These are phyloP conservation scores for Tolypocladium paradoxum DNA, from an alignment of 2,329 filamentous ascomycete genomes.

Conservation along the genomic window DNA sequence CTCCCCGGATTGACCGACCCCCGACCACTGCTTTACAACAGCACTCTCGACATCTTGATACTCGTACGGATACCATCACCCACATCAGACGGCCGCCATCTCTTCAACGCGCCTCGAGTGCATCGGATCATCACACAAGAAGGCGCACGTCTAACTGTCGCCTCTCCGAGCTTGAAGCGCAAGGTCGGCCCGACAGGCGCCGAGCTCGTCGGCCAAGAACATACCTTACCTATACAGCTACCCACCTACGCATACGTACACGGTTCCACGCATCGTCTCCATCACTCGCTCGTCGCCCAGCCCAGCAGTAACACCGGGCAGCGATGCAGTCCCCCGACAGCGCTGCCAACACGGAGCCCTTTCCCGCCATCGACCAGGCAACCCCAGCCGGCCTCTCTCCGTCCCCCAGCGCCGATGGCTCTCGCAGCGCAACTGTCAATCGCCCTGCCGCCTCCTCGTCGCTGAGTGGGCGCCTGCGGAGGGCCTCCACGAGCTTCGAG, in stretches of 20 bases:
- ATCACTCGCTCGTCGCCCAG: not conserved
- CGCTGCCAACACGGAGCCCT: slow-evolving; percentile 12
- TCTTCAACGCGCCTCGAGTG: not conserved
- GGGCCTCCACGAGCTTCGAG: slow-evolving; percentile 27
- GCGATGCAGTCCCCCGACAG: slow-evolving; percentile 8
- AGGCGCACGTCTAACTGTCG: not conserved
- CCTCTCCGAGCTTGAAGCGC: not conserved
- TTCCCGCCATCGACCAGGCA: slow-evolving; percentile 13
- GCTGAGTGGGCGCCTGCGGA: slow-evolving; percentile 19
- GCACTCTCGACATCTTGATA: not conserved
- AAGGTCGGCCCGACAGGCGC: not conserved
- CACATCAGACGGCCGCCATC: not conserved
- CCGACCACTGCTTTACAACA: not conserved
- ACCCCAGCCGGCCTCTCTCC: not conserved
- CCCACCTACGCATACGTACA: not conserved
- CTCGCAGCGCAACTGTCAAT: slow-evolving; percentile 6
- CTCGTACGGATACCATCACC: not conserved
- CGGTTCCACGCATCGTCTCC: not conserved
- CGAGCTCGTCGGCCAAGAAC: not conserved
- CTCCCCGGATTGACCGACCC: no score
- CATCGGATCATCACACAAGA: not conserved
- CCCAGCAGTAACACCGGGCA: not conserved
- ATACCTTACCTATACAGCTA: no score
- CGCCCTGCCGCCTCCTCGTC: slow-evolving; percentile 20
- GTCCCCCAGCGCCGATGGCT: slow-evolving; percentile 1